Evolutionary conservation across 768 basidiomycete species (phyloP), one percentile per base, ranked within the genome.

Genomic region (Boletus vinaceobasis): DNA sequence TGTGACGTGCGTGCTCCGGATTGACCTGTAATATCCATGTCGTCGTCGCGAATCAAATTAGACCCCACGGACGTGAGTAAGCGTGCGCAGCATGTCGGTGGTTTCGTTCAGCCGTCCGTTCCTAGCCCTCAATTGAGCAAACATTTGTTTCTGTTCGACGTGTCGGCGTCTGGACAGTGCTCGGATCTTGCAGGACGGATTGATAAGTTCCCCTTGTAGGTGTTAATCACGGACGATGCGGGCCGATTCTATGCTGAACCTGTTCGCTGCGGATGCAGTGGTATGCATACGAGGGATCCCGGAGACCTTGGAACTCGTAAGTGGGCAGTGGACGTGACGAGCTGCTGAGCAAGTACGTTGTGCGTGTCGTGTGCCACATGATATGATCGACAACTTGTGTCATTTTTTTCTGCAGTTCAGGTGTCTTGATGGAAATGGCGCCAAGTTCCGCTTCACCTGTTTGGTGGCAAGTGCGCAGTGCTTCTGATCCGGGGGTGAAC

Each of bases 261-360:
- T 92, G 6, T 82, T 82, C 50, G 86, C 89, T 46, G 88, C 88
- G 35, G 75, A 80, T 59, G 77, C 85, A 60, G 85, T 92, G 6
- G 84, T 85, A 17, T 77, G 10, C 4, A 15, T 17, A 80, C 23
- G n/a, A n/a, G n/a, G n/a, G n/a, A n/a, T n/a, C n/a, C n/a, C n/a
- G n/a, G n/a, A n/a, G n/a, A n/a, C n/a, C n/a, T n/a, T n/a, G n/a
- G n/a, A n/a, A n/a, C n/a, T n/a, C n/a, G n/a, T n/a, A n/a, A n/a
- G n/a, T n/a, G n/a, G n/a, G n/a, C n/a, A n/a, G n/a, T 44, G 90
- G 83, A 9, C 94, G 95, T 64, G 85, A 93, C 47, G 86, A 89
- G n/a, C 65, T 85, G 35, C 77, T 92, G 17, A 80, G 38, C 88
- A 93, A n/a, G 23, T 95, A 31, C 7, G 44, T 27, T 32, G 35